A percentile compares a stretch with the other conserved stretches of the same genome.
These are phyloP conservation scores for Solanum chacoense DNA, from an alignment of 305 asterid species.

Conservation along the genomic window DNA sequence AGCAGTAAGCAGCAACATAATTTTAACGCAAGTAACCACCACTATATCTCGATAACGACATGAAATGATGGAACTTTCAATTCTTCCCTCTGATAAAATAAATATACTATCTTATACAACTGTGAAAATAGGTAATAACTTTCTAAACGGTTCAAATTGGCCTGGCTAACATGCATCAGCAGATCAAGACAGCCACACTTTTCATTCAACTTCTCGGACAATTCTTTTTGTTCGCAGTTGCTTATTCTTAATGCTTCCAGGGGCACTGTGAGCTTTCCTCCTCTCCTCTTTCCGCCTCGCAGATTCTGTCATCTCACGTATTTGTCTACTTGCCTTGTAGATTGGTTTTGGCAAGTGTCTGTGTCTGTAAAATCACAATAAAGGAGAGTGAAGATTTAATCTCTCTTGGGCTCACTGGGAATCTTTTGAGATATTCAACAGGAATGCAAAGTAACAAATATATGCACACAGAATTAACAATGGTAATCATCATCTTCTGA, in stretches of 20 bases:
- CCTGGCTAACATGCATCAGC: not conserved
- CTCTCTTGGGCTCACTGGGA: not conserved
- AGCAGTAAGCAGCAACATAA: not conserved
- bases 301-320: slow-evolving; percentile 52
- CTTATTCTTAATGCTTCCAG: slow-evolving; percentile 53
- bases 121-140: not conserved
- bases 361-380: slow-evolving; percentile 42
- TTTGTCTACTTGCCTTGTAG: slow-evolving; percentile 57
- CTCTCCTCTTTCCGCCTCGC: slow-evolving; percentile 62
- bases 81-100: not conserved
- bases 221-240: slow-evolving; percentile 57
- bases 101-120: not conserved
- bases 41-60: not conserved
- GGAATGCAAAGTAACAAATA: not conserved
- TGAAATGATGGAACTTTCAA: not conserved
- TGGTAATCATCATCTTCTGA: not conserved
- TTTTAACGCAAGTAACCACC: not conserved
- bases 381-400: not conserved
- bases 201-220: slow-evolving; percentile 60
- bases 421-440: not conserved
- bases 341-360: slow-evolving; percentile 82
- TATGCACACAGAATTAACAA: not conserved
- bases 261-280: slow-evolving; percentile 87
- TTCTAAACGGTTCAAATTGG: not conserved
- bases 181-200: not conserved